Evolutionary conservation across 2,329 filamentous ascomycete species (phyloP).

Genomic region (Epichloe gansuensis): DNA sequence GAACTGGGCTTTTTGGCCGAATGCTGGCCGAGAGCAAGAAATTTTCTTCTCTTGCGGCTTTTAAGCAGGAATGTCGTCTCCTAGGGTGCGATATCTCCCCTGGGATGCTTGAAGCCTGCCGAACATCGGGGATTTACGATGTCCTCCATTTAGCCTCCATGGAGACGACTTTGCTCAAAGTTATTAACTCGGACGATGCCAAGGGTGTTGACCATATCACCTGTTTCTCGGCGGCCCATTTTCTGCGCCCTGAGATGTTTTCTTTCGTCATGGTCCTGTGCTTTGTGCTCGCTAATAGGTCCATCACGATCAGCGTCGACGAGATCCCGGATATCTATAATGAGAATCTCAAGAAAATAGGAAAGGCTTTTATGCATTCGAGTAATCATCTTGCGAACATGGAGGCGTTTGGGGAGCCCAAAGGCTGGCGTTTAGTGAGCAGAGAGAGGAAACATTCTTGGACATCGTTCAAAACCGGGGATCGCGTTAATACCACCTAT

Average conservation of each 20-base stretch:
- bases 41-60: not conserved
- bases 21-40: not conserved
- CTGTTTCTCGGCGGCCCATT: not conserved
- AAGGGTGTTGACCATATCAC: not conserved
- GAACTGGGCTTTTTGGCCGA: not conserved
- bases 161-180: not conserved
- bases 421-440: not conserved
- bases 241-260: not conserved
- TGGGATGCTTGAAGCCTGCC: not conserved
- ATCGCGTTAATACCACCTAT: not conserved
- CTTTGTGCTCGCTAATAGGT: not conserved
- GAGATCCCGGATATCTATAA: not conserved
- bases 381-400: not conserved
- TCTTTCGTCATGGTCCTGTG: not conserved
- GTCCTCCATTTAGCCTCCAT: not conserved
- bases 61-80: not conserved
- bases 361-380: not conserved
- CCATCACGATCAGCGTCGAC: conserved; percentile 1
- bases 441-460: not conserved
- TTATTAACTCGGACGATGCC: not conserved
- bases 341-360: not conserved
- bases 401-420: not conserved
- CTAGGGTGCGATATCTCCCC: not conserved
- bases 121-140: not conserved
- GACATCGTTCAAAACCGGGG: not conserved